These are phyloP conservation scores for Boeremia exigua DNA, from an alignment of 2,329 filamentous ascomycete species.

Conservation along the genomic window DNA sequence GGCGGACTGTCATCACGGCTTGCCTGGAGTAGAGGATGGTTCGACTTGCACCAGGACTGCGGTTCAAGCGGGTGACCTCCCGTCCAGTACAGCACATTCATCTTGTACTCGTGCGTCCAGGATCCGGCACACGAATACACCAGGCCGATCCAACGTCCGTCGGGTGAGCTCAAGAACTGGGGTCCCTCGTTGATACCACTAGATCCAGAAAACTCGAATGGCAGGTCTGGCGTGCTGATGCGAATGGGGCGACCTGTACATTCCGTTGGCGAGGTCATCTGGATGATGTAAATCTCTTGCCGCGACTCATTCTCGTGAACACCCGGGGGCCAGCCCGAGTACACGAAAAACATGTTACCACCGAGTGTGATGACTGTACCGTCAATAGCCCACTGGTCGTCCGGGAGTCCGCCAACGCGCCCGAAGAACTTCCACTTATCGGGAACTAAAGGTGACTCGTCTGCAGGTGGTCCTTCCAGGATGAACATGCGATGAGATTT, in stretches of 20 bases:
- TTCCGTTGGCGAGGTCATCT: slow-evolving; percentile 46
- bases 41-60: slow-evolving; percentile 49
- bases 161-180: slow-evolving; percentile 46
- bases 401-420: slow-evolving; percentile 49
- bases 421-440: slow-evolving; percentile 52
- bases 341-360: slow-evolving; percentile 50
- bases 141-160: slow-evolving; percentile 51
- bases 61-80: slow-evolving; percentile 51
- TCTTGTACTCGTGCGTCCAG: slow-evolving; percentile 58
- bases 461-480: slow-evolving; percentile 49
- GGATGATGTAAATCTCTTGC: slow-evolving; percentile 54
- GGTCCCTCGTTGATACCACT: slow-evolving; percentile 56
- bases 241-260: slow-evolving; percentile 46
- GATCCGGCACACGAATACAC: slow-evolving; percentile 55
- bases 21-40: slow-evolving; percentile 48
- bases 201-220: slow-evolving; percentile 50
- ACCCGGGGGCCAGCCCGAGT: slow-evolving; percentile 55
- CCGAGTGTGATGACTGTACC: slow-evolving; percentile 53
- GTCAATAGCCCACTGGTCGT: slow-evolving; percentile 57
- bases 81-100: slow-evolving; percentile 52
- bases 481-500: slow-evolving; percentile 55
- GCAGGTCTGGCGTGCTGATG: slow-evolving; percentile 50
- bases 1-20: slow-evolving; percentile 45
- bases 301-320: slow-evolving; percentile 44
- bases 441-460: slow-evolving; percentile 35